phyloP scores from a whole-genome alignment of 2,329 filamentous ascomycete species.

The Beauveria scarabaeidicola region DNA sequence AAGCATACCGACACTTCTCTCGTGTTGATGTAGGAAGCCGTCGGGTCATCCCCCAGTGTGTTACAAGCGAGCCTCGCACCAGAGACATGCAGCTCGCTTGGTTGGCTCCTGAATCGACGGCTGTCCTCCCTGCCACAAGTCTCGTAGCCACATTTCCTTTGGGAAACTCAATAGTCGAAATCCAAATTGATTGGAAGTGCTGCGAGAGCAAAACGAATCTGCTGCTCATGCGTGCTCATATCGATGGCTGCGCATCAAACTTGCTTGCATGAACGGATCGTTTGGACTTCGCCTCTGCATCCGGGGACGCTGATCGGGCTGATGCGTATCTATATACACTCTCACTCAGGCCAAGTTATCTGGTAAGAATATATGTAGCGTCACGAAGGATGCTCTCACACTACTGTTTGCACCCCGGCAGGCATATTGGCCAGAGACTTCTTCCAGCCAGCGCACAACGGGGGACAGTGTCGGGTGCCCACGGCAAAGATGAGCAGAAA shows the following conservation, averaged over 20 bases:
- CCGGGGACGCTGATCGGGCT: neutral
- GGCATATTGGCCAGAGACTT: no score
- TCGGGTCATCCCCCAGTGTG: neutral
- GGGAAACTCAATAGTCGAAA: neutral
- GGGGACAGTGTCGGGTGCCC: neutral
- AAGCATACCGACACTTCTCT: neutral
- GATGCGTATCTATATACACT: neutral
- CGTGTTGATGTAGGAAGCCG: neutral
- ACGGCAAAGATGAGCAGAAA: neutral
- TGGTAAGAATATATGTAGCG: no score
- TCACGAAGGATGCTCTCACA: no score
- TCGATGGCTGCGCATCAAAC: neutral
- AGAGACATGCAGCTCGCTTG: constrained; percentile 1
- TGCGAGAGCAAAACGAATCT: neutral
- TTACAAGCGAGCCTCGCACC: constrained; percentile 10
- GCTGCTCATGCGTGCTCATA: neutral
- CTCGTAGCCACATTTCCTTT: neutral
- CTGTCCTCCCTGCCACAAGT: neutral
- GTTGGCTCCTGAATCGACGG: neutral
- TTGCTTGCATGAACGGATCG: neutral
- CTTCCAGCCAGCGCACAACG: neutral
- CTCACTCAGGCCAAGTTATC: neutral
- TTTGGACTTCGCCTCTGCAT: neutral
- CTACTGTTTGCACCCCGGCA: no score
- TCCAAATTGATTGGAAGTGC: neutral